These are phyloP conservation scores for Ceratopteris richardii DNA, from an alignment of 75 land plant genomes.

Conservation along the genomic window DNA sequence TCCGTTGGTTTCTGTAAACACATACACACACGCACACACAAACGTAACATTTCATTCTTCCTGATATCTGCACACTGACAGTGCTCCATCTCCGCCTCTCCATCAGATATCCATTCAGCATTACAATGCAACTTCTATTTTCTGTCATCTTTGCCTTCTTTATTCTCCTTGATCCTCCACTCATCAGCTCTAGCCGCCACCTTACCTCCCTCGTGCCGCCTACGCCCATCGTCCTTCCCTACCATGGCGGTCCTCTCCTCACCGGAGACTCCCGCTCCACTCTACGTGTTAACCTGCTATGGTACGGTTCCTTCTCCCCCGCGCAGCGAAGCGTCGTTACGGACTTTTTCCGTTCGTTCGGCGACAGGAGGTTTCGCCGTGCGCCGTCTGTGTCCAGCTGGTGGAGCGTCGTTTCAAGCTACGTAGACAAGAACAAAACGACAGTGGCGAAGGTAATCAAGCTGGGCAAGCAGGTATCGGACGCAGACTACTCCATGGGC, in stretches of 20 bases:
- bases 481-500: constrained; percentile 38
- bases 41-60: no score
- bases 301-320: constrained; percentile 43
- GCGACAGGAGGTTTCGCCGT: neutral
- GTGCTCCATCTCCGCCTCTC: no score
- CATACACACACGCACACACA: no score
- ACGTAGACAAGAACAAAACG: constrained; percentile 13
- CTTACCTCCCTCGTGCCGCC: constrained; percentile 20
- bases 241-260: constrained; percentile 47
- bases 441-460: constrained; percentile 17
- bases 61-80: no score
- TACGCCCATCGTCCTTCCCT: constrained; percentile 17
- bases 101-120: no score
- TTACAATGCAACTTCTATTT: no score
- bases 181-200: neutral
- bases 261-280: constrained; percentile 3
- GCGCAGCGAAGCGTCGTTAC: constrained; percentile 21
- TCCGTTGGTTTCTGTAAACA: no score
- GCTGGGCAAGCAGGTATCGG: constrained; percentile 29
- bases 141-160: no score
- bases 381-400: constrained; percentile 15
- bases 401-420: constrained; percentile 16
- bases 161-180: no score
- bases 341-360: constrained; percentile 44
- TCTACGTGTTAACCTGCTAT: constrained; percentile 32